phyloP scores from a whole-genome alignment of 805 yeast species.

The Wickerhamiella brachini region DNA sequence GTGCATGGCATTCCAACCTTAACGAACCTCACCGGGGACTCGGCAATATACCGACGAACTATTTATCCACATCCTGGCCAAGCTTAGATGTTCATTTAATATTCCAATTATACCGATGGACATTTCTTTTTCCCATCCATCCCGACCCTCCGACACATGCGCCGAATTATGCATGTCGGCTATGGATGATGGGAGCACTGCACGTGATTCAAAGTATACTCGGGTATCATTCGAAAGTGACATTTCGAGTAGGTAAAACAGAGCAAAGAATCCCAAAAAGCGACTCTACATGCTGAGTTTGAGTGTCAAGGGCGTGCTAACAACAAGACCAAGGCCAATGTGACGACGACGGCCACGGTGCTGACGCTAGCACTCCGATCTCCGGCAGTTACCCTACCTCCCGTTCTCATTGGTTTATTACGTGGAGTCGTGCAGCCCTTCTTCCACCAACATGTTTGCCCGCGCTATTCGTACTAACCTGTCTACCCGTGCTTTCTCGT shows the following conservation, averaged over 20 bases:
- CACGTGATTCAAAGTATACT: neutral
- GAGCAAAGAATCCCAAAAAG: too few species aligned
- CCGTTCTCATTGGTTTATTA: neutral
- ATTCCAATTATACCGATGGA: neutral
- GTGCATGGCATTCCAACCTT: neutral
- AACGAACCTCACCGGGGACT: too few species aligned
- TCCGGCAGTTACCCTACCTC: neutral
- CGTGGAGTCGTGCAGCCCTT: neutral
- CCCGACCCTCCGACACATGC: neutral
- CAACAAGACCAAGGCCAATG: too few species aligned
- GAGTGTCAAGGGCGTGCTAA: too few species aligned
- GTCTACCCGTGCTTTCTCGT: slow-evolving; percentile 13
- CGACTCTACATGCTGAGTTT: too few species aligned
- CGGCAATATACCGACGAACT: too few species aligned
- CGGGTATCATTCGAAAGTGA: too few species aligned
- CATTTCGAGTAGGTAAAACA: too few species aligned
- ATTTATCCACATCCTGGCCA: too few species aligned
- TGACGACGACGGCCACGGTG: too few species aligned
- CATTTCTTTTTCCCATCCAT: neutral
- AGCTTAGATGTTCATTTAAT: too few species aligned
- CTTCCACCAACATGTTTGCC: slow-evolving; percentile 4
- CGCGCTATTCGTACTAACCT: neutral
- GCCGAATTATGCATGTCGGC: neutral
- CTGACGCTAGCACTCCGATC: too few species aligned
- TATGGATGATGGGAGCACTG: neutral